phyloP scores from a whole-genome alignment of 2,329 filamentous ascomycete genomes.

The Alternaria sp. region DNA sequence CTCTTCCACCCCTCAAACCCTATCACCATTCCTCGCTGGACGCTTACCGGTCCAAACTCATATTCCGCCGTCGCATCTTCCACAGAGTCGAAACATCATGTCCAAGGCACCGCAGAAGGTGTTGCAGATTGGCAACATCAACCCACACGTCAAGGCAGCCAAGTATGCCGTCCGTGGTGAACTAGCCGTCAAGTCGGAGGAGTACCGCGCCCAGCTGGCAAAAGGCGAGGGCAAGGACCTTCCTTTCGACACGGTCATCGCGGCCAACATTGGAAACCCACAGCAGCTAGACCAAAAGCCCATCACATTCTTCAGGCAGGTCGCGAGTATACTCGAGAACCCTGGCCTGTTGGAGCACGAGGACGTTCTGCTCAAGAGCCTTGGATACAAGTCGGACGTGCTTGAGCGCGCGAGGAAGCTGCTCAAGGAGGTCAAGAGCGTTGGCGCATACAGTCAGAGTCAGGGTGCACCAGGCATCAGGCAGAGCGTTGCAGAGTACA shows the following conservation, averaged over 20 bases:
- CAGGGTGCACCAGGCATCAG: slow-evolving; percentile 87
- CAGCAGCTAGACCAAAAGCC: slow-evolving; percentile 99
- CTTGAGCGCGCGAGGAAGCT: slow-evolving; percentile 83
- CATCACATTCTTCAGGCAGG: slow-evolving; percentile 98
- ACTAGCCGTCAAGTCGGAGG: slow-evolving; percentile 90
- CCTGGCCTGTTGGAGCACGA: slow-evolving; percentile 83
- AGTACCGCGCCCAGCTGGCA: slow-evolving; percentile 78
- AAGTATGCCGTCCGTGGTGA: slow-evolving; percentile 98
- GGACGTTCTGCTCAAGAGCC: slow-evolving; percentile 74
- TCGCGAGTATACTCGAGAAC: slow-evolving; percentile 92
- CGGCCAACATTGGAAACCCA: slow-evolving; percentile 98
- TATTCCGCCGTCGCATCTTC: slow-evolving; percentile 1
- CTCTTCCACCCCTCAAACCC: slow-evolving; percentile 9
- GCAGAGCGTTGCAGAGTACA: slow-evolving; percentile 89
- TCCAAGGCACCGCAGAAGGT: slow-evolving; percentile 50
- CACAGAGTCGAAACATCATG: slow-evolving; percentile 55
- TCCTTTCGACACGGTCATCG: slow-evolving; percentile 91
- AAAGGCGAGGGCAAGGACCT: slow-evolving; percentile 69
- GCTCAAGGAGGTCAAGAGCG: slow-evolving; percentile 83
- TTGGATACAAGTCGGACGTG: slow-evolving; percentile 92
- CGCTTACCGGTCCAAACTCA: slow-evolving; percentile 9
- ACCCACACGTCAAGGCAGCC: slow-evolving; percentile 84
- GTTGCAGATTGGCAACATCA: slow-evolving; percentile 88
- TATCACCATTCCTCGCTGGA: neutral
- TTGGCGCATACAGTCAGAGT: slow-evolving; percentile 96